These are phyloP conservation scores for Oryza longistaminata DNA, from an alignment of 176 grass and related monocot genomes.

Conservation along the genomic window DNA sequence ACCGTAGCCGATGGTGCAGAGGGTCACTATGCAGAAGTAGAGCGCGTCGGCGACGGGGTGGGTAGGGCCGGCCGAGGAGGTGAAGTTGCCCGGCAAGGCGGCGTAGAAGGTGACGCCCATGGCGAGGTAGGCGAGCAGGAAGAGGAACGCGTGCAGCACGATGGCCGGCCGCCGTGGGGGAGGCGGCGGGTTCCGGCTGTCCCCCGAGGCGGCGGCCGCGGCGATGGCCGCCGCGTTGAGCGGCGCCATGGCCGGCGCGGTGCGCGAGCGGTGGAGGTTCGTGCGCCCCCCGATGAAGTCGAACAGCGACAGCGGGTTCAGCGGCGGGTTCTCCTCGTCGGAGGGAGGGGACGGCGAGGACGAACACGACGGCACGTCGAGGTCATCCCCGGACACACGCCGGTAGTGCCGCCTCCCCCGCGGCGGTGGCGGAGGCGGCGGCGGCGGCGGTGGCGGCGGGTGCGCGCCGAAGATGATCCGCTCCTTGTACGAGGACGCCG, in stretches of 20 bases:
- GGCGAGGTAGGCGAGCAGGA: conserved; percentile 71
- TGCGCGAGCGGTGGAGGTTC: conserved; percentile 83
- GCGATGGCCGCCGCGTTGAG: conserved; percentile 37
- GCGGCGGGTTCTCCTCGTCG: conserved; percentile 35
- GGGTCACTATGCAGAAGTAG: conserved; percentile 97
- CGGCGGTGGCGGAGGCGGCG: not conserved
- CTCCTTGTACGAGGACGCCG: conserved; percentile 63
- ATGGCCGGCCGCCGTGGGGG: conserved; percentile 51
- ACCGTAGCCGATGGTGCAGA: conserved; percentile 95
- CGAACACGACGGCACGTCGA: conserved; percentile 42
- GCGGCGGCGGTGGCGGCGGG: not conserved
- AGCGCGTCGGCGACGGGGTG: conserved; percentile 89
- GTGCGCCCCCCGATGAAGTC: conserved; percentile 36
- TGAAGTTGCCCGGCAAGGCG: conserved; percentile 58
- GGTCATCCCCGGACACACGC: conserved; percentile 26
- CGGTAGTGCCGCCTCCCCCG: not conserved
- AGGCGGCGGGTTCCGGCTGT: conserved; percentile 2
- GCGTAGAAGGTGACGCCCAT: conserved; percentile 82
- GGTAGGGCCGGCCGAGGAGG: conserved; percentile 47
- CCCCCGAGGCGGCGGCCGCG: conserved; percentile 5
- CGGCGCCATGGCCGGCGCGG: conserved; percentile 71
- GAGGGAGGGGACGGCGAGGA: conserved; percentile 35
- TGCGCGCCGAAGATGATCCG: conserved; percentile 66
- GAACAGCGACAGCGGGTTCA: conserved; percentile 37
- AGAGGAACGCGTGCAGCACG: conserved; percentile 67